Evolutionary conservation across 495 filamentous ascomycete genomes (phyloP), one percentile per base, ranked within the genome.

Genomic region (Aspergillus bridgeri): DNA sequence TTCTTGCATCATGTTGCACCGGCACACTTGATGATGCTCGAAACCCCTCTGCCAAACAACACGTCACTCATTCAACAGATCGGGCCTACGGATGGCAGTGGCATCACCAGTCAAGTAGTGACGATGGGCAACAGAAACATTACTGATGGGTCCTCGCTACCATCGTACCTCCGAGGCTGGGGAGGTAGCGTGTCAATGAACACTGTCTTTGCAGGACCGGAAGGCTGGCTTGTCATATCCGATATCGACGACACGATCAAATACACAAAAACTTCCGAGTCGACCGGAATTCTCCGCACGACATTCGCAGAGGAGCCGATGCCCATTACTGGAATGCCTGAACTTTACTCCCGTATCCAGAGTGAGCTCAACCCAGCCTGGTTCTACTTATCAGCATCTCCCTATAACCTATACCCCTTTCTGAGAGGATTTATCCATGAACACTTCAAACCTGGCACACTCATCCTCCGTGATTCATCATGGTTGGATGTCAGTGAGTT

Each of bases 231-330:
- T 3, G 73, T 98, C 5, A 86, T 98, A 57, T 94, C 89, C 33
- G 93, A 98, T 65, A 87, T 98, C 66, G 93, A 98, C 70, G 93
- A 98, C 70, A 94, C 93, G 3, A 96, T 97, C 77, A 97, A 98
- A 73, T 77, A 91, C 51, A 96, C 93, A 0, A 81, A 88, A 66
- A 96, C 94, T 3, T 83, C 83, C 43, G 84, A 88, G 47, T 82
- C 89, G 2, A 81, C 88, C 46, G 90, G 90, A 6, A 91, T 96
- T 59, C 75, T 96, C 5, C 80, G 82, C 33, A 88, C 88, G 11
- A 98, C 92, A 3, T 96, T 98, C 64, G 84, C 86, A 44, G 86
- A 90, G 7, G 75, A 84, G 19, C 87, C 90, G 0, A 72, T 81
- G 49, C 84, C 90, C 3, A 84, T 92, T 17, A 54, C 75, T 0